Conservation (phyloP, 1,284 basidiomycete species). For the Xerocomus minutiporus region DNA sequence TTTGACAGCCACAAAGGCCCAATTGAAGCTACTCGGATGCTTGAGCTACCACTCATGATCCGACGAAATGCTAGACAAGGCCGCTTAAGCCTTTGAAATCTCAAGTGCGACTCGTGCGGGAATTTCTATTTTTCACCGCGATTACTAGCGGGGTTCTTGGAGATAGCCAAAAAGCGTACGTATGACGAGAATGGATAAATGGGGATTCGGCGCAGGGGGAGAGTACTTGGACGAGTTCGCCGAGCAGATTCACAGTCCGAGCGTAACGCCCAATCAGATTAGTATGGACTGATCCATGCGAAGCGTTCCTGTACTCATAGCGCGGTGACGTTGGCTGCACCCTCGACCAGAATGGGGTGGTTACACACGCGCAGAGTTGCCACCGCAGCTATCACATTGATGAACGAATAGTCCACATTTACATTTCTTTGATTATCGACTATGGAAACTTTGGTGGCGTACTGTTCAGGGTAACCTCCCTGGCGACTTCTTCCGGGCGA, state of each 20-base stretch:
- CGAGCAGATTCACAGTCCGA: conserved; percentile 22
- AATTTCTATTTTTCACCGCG: conserved; percentile 21
- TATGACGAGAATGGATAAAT: conserved; percentile 26
- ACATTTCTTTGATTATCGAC: conserved; percentile 16
- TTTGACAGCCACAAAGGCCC: conserved; percentile 17
- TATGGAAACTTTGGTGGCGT: conserved; percentile 17
- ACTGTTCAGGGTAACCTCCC: conserved; percentile 18
- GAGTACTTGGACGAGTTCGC: conserved; percentile 21
- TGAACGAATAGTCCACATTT: conserved; percentile 6
- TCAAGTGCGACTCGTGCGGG: conserved; percentile 25
- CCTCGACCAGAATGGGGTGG: conserved; percentile 15
- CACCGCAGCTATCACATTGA: conserved; percentile 22
- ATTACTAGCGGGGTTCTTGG: conserved; percentile 21
- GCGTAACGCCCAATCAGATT: conserved; percentile 17
- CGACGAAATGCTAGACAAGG: conserved; percentile 23
- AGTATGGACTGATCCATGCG: conserved; percentile 22
- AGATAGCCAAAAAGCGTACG: conserved; percentile 7
- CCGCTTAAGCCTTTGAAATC: conserved; percentile 21
- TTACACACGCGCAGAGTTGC: conserved; percentile 16
- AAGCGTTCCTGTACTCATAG: conserved; percentile 26
- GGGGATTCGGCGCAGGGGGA: conserved; percentile 24
- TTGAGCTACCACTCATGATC: conserved; percentile 17
- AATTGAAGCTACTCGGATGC: conserved; percentile 10
- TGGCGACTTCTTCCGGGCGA: conserved; percentile 17
- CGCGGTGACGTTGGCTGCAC: conserved; percentile 23